Conservation (phyloP, 2,329 filamentous ascomycete genomes). For the Calcarisporium arbuscula region DNA sequence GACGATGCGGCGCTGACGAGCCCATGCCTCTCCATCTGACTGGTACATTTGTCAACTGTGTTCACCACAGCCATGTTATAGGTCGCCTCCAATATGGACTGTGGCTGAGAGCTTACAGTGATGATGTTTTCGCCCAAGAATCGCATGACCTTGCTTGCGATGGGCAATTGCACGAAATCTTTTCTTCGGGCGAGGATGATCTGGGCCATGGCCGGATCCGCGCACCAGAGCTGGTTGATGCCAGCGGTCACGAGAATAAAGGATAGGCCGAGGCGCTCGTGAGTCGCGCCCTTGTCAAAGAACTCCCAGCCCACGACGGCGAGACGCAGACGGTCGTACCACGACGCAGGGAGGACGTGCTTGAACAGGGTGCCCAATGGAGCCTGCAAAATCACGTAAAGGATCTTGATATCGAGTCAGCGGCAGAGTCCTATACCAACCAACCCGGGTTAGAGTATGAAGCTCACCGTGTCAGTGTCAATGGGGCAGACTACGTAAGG, state of each 20-base stretch:
- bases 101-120: background rate
- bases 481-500: background rate
- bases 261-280: background rate
- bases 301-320: background rate
- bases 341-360: background rate
- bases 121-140: background rate
- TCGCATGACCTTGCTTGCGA: background rate
- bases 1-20: background rate
- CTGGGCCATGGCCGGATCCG: background rate
- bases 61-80: background rate
- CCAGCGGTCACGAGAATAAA: background rate
- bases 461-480: background rate
- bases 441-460: background rate
- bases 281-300: background rate
- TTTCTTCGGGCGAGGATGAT: background rate
- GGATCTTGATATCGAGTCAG: background rate
- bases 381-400: background rate
- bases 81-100: too few species aligned
- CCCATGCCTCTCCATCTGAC: background rate
- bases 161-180: background rate
- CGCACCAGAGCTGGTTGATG: background rate
- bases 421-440: background rate
- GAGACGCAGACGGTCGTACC: background rate
- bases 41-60: background rate
- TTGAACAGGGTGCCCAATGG: background rate